phyloP scores from a whole-genome alignment of 768 basidiomycete genomes.

The Mycena alexandri region DNA sequence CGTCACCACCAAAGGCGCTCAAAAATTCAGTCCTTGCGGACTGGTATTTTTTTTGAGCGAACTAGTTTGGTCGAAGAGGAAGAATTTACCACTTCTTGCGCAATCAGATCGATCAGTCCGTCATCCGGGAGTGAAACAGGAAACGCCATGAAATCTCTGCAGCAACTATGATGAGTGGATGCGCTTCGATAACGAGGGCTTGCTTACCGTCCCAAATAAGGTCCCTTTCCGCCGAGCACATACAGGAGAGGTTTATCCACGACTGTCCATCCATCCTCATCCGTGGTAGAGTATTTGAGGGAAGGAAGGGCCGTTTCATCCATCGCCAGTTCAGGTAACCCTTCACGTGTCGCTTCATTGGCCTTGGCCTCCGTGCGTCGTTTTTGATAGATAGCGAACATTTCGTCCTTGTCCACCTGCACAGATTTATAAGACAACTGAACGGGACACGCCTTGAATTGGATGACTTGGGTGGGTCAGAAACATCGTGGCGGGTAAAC shows the following conservation, averaged over 20 bases:
- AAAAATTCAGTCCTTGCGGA: conserved; percentile 65
- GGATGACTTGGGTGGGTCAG: conserved; percentile 59
- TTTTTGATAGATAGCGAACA: conserved; percentile 66
- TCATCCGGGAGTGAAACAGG: conserved; percentile 86
- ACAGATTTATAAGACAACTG: conserved; percentile 78
- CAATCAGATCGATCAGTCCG: conserved; percentile 79
- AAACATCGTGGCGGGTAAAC: conserved; percentile 8
- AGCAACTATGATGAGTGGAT: background rate
- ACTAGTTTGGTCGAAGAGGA: background rate
- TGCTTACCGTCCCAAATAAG: conserved; percentile 74
- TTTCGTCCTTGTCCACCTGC: conserved; percentile 77
- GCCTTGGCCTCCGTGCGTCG: conserved; percentile 46
- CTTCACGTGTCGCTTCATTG: conserved; percentile 22
- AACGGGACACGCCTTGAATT: conserved; percentile 74
- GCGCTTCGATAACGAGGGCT: background rate
- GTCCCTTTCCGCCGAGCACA: conserved; percentile 84
- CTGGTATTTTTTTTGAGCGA: conserved; percentile 44
- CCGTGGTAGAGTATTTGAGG: conserved; percentile 56
- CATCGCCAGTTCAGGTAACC: conserved; percentile 29
- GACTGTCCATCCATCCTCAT: conserved; percentile 75
- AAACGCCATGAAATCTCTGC: conserved; percentile 63
- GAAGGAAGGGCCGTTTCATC: conserved; percentile 55
- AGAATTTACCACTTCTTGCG: conserved; percentile 67
- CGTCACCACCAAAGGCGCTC: conserved; percentile 68
- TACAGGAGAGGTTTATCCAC: conserved; percentile 78